Evolutionary conservation across 768 basidiomycete species (phyloP).

Genomic region (Mycena galericulata): DNA sequence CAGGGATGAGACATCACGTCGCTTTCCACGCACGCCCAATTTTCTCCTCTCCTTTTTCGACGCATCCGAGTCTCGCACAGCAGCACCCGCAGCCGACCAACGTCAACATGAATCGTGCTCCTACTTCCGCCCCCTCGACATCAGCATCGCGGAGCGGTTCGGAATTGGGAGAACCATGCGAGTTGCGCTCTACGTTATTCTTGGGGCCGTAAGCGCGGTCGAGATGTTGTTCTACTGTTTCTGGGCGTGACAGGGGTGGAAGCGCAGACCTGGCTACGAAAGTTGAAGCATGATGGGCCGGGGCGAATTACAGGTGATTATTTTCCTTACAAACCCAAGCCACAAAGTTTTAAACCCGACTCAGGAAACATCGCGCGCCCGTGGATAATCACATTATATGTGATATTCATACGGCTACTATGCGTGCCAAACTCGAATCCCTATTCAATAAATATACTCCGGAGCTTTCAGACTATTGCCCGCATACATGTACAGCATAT

Average conservation of each 20-base stretch:
- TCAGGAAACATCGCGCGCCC: background rate
- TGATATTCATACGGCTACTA: no score
- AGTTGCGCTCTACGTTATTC: conserved; percentile 12
- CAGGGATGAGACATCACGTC: no score
- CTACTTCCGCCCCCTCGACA: background rate
- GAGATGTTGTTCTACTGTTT: conserved; percentile 26
- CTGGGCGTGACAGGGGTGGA: conserved; percentile 16
- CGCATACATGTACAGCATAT: no score
- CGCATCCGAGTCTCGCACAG: conserved; percentile 2
- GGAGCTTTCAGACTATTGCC: no score
- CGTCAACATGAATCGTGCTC: background rate
- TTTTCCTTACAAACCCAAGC: conserved; percentile 21
- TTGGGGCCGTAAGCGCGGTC: conserved; percentile 12
- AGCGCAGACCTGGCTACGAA: background rate
- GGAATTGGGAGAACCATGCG: conserved; percentile 17
- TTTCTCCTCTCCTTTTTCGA: conserved; percentile 12
- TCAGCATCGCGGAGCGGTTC: background rate
- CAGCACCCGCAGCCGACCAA: background rate
- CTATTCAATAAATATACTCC: no score
- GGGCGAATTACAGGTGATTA: conserved; percentile 7
- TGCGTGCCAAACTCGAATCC: no score
- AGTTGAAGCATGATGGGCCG: background rate
- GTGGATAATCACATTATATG: no score
- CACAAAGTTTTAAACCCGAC: background rate
- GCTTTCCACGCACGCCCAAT: conserved; percentile 2